These are phyloP conservation scores for Quercus berberidifolia DNA, from an alignment of 306 rosid species.

Conservation along the genomic window DNA sequence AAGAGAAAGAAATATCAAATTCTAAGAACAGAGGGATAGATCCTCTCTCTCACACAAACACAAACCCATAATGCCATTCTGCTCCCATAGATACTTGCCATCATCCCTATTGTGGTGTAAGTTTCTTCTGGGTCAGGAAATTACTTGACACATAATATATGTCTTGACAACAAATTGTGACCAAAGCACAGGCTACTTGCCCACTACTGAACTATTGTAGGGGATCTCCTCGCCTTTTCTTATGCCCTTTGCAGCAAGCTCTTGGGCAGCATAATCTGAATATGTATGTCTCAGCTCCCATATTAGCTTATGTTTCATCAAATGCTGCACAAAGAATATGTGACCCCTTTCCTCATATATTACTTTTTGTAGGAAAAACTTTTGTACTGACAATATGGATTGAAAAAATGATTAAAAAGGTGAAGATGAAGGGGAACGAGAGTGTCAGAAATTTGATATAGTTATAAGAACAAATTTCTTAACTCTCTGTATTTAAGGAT, in stretches of 20 bases:
- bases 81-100: background rate
- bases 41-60: background rate
- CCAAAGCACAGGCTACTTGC: too few relatives aligned
- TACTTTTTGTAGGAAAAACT: background rate
- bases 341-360: background rate
- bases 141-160: too few relatives aligned
- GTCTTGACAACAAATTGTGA: too few relatives aligned
- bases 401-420: background rate
- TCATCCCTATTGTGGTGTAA: too few relatives aligned
- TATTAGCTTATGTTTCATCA: too few relatives aligned
- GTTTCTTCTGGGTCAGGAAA: too few relatives aligned
- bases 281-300: too few relatives aligned
- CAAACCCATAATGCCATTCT: background rate
- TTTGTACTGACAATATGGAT: background rate
- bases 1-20: background rate
- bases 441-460: background rate
- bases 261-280: too few relatives aligned
- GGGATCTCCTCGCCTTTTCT: too few relatives aligned
- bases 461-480: background rate
- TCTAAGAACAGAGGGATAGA: background rate
- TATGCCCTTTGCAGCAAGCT: too few relatives aligned
- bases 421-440: background rate
- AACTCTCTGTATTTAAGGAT: background rate
- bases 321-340: too few relatives aligned
- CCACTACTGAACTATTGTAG: too few relatives aligned